Base-by-base conservation (phyloP, 1,284 basidiomycete species). In the Ustilago curta region DNA sequence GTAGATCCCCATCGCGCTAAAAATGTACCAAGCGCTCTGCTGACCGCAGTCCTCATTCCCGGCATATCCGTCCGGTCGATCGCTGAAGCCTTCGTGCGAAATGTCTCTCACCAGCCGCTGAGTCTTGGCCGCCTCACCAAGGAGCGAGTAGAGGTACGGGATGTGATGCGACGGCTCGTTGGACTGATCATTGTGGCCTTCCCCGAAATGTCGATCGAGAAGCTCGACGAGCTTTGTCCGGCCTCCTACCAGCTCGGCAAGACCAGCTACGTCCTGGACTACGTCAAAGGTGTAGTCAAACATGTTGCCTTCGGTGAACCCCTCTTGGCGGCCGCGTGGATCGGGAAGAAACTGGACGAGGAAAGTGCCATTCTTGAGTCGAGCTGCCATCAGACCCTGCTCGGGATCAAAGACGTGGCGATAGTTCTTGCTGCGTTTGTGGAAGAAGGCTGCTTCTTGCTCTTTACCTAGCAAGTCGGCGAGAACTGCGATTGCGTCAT, bases 11-110 rank as follows among this genome's bases (percentile, higher is more conserved):
- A 94, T 90, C 47, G 90, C 90, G 60, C 53, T 68, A 85, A 93
- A 94, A 12, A 93, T 87, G 81, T 91, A 93, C 92, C 92, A 94
- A 0, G 92, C 91, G 77, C 90, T 92, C 91, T 93, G 93, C 83
- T 94, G 93, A 0, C 93, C 92, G 76, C 92, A 93, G 78, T 94
- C 93, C 83, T 94, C 93, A 79, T 94, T 94, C 90, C 91, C 91
- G 12, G 90, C 88, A 2, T 92, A 86, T 8, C 91, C 91, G 58
- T 88, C 88, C 2, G 90, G 87, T 1, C 90, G 90, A 59, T 89
- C 89, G 73, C 91, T 90, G 83, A 92, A 93, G 81, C 92, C 88
- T 2, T 82, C 84, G 49, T 83, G 55, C 0, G 91, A 90, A 47
- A 94, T 90, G 59, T 89, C 86, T 27, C 91, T 88, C 3, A 93